These are phyloP conservation scores for Entophlyctis helioformis DNA, from an alignment of 192 early-diverging fungal genomes.

Conservation along the genomic window DNA sequence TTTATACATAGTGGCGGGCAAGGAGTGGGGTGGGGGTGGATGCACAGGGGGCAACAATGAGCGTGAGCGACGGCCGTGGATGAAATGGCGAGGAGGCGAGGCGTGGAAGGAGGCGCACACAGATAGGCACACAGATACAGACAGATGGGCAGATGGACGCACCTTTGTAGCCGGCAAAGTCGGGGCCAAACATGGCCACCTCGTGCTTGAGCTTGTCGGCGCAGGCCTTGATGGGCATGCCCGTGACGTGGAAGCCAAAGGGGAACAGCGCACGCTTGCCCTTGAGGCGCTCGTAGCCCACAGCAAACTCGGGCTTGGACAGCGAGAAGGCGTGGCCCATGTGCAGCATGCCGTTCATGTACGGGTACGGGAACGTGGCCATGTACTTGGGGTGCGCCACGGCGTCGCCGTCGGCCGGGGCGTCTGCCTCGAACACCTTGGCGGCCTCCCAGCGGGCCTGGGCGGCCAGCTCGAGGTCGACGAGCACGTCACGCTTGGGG, in stretches of 20 bases:
- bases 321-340: constrained; percentile 94
- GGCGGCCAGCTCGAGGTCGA: too few relatives aligned
- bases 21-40: too few relatives aligned
- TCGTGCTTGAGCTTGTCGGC: constrained; percentile 79
- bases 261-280: constrained; percentile 90
- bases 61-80: too few relatives aligned
- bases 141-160: too few relatives aligned
- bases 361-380: constrained; percentile 93
- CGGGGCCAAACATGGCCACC: constrained; percentile 68
- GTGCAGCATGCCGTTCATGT: constrained; percentile 76
- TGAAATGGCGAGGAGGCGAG: too few relatives aligned
- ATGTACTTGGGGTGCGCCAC: constrained; percentile 76
- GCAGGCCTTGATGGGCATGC: constrained; percentile 98
- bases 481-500: too few relatives aligned
- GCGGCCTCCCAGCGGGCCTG: constrained; percentile 70
- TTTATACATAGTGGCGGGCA: too few relatives aligned
- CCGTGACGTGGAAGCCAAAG: constrained; percentile 95
- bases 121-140: too few relatives aligned
- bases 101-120: too few relatives aligned
- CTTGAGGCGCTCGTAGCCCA: constrained; percentile 83
- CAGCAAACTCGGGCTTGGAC: constrained; percentile 93
- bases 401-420: constrained; percentile 55
- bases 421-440: constrained; percentile 74
- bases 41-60: too few relatives aligned
- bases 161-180: constrained; percentile 40